Percentiles rank a stretch among this genome's conserved stretches.
Evolutionary conservation across 2,329 filamentous ascomycete genomes (phyloP).

Genomic region (Bipolaris oryzae): DNA sequence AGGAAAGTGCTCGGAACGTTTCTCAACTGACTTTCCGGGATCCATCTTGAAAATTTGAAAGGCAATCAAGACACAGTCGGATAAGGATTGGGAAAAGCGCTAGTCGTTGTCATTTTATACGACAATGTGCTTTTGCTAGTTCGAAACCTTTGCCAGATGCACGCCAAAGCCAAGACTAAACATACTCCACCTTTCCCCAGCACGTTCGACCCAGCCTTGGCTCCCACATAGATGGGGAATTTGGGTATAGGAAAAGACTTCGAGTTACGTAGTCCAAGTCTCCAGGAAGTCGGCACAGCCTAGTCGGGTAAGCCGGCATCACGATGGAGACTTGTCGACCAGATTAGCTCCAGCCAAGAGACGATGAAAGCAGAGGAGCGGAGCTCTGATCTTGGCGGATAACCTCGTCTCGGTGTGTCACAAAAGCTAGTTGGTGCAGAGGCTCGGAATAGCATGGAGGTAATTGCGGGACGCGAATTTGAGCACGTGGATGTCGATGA

Average conservation of each 20-base stretch:
- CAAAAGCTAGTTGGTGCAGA: not conserved
- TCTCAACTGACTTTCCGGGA: conserved; percentile 7
- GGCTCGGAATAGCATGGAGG: not conserved
- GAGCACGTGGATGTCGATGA: not conserved
- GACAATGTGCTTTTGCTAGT: not conserved
- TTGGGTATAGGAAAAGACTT: conserved; percentile 1
- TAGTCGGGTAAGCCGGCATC: not conserved
- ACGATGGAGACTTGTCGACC: conserved; percentile 1
- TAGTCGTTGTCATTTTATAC: conserved; percentile 1
- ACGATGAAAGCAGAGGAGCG: conserved; percentile 4
- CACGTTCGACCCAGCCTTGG: conserved; percentile 9
- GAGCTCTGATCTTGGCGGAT: conserved; percentile 11
- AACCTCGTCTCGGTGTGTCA: conserved; percentile 6
- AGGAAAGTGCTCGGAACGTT: conserved; percentile 13
- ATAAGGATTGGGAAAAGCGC: not conserved
- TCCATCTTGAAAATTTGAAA: conserved; percentile 7
- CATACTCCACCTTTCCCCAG: not conserved
- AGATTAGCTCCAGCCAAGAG: conserved; percentile 12
- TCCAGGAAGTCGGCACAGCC: not conserved
- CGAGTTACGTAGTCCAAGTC: conserved; percentile 3
- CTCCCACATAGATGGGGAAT: conserved; percentile 1
- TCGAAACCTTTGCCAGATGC: not conserved
- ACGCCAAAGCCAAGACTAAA: not conserved
- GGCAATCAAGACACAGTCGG: not conserved
- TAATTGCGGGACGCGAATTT: not conserved